Conservation (phyloP, 2,329 filamentous ascomycete genomes). For the Grosmannia penicillata region DNA sequence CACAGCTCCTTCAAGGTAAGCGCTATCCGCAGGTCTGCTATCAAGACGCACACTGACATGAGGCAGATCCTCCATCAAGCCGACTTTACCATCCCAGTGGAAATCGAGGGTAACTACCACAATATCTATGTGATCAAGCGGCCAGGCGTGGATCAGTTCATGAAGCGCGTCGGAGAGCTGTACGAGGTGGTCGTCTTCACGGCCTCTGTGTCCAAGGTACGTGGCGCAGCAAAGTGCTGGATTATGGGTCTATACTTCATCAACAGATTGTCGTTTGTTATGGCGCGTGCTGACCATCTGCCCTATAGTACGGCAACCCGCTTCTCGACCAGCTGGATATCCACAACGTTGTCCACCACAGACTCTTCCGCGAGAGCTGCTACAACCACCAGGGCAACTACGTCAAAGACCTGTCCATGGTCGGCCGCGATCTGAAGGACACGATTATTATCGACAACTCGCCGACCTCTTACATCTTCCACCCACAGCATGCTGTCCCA, state of each 20-base stretch:
- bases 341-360: slow-evolving; percentile 89
- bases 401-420: slow-evolving; percentile 95
- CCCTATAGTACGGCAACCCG: slow-evolving; percentile 74
- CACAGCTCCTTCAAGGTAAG: slow-evolving; percentile 97
- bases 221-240: no score
- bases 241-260: no score
- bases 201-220: slow-evolving; percentile 90
- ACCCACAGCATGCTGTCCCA: slow-evolving; percentile 94
- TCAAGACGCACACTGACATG: not conserved
- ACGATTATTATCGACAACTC: slow-evolving; percentile 99
- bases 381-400: slow-evolving; percentile 99
- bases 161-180: slow-evolving; percentile 94
- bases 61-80: slow-evolving; percentile 89
- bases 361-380: slow-evolving; percentile 94
- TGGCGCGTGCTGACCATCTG: slow-evolving; percentile 8
- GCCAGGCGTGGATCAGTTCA: slow-evolving; percentile 96
- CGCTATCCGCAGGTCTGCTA: not conserved
- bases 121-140: slow-evolving; percentile 99
- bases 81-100: slow-evolving; percentile 96
- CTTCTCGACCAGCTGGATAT: slow-evolving; percentile 94
- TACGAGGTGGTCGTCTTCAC: slow-evolving; percentile 99
- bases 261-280: no score
- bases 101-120: slow-evolving; percentile 97
- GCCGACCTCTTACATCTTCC: slow-evolving; percentile 97
- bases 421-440: slow-evolving; percentile 87